These are phyloP conservation scores for Xylaria sp. DNA, from an alignment of 2,329 filamentous ascomycete genomes.

Conservation along the genomic window DNA sequence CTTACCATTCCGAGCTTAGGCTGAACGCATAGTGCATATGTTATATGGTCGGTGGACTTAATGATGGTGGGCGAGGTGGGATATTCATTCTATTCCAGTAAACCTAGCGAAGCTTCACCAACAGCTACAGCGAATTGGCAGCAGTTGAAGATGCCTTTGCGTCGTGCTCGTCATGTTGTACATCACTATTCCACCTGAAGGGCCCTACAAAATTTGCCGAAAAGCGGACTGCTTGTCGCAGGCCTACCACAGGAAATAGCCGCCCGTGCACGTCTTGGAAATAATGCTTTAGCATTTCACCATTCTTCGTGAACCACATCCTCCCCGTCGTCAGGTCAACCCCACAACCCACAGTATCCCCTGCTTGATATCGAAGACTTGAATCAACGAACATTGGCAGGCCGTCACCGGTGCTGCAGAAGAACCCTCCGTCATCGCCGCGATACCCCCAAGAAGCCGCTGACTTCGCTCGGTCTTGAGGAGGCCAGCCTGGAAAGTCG, in stretches of 20 bases:
- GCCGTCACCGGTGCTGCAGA: not conserved
- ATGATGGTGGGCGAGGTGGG: not conserved
- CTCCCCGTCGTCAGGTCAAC: constrained; percentile 6
- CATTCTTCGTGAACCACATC: constrained; percentile 16
- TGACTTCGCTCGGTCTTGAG: not conserved
- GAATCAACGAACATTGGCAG: not conserved
- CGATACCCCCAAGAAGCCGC: constrained; percentile 11
- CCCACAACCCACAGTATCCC: constrained; percentile 11
- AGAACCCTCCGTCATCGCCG: not conserved
- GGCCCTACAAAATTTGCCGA: not conserved
- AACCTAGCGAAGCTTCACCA: not conserved
- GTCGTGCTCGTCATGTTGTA: not conserved
- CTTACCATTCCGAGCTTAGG: not conserved
- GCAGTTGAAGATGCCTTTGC: not conserved
- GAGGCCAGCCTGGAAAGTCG: not conserved
- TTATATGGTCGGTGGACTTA: not conserved
- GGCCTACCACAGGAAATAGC: constrained; percentile 10
- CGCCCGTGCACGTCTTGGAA: constrained; percentile 8
- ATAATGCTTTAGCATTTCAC: not conserved
- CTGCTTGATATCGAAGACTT: not conserved
- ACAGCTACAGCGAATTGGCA: not conserved
- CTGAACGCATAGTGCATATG: not conserved
- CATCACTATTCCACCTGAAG: constrained; percentile 1
- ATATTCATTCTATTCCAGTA: too few relatives aligned
- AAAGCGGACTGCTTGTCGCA: not conserved